These are phyloP conservation scores for Sporothrix sp. DNA, from an alignment of 2,329 filamentous ascomycete species.

Conservation along the genomic window DNA sequence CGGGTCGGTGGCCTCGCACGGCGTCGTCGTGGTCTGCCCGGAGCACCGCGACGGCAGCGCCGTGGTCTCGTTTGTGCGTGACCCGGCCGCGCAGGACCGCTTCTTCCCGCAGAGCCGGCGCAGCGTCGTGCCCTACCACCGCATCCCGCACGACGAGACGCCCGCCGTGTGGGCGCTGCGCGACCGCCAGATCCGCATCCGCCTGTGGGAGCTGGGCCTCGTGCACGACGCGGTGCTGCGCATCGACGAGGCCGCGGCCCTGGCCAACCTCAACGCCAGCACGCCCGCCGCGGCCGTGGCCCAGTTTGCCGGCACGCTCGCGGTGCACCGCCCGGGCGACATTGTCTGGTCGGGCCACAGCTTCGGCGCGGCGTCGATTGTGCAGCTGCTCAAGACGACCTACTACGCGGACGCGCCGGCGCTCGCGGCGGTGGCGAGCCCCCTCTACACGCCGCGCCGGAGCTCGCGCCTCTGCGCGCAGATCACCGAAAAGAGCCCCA, in stretches of 20 bases:
- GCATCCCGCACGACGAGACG: constrained; percentile 52
- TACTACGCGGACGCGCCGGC: constrained; percentile 51
- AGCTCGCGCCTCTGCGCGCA: constrained; percentile 51
- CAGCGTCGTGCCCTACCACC: constrained; percentile 37
- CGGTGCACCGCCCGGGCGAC: constrained; percentile 60
- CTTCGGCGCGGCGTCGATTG: constrained; percentile 64
- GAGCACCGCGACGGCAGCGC: constrained; percentile 78
- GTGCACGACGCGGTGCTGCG: constrained; percentile 58
- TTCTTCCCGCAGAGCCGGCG: constrained; percentile 27
- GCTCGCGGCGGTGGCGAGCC: constrained; percentile 38
- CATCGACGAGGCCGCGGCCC: constrained; percentile 47
- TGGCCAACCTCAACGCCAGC: constrained; percentile 43
- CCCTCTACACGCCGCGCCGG: constrained; percentile 50
- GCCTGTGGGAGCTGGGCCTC: constrained; percentile 69
- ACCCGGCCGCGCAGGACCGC: constrained; percentile 39
- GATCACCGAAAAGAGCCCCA: constrained; percentile 56
- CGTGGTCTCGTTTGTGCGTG: constrained; percentile 62
- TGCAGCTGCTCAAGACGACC: constrained; percentile 70
- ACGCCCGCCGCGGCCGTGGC: constrained; percentile 40
- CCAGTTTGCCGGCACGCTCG: constrained; percentile 51
- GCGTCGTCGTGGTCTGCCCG: constrained; percentile 68
- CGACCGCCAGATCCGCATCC: constrained; percentile 62
- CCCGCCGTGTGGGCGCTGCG: constrained; percentile 57
- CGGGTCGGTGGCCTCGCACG: constrained; percentile 70
- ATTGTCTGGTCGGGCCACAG: constrained; percentile 73